Evolutionary conservation across 352 stramenopile genomes (phyloP).

Genomic region (Globisporangium okanoganense): DNA sequence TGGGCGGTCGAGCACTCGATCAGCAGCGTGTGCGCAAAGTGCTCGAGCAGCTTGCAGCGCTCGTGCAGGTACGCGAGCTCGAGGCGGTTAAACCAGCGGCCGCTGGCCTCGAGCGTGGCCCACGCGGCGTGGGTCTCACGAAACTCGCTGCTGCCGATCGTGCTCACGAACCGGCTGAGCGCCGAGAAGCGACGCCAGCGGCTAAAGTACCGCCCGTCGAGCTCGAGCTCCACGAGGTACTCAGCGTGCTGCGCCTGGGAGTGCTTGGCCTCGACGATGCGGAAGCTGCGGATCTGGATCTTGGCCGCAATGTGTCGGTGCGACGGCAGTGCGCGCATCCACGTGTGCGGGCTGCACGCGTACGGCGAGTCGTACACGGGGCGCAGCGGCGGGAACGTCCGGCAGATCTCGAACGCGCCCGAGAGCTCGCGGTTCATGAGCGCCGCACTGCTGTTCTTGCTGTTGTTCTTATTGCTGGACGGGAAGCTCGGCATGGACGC

Average conservation of each 20-base stretch:
- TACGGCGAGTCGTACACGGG: conserved; percentile 61
- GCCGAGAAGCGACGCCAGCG: conserved; percentile 75
- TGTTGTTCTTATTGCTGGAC: too few relatives aligned
- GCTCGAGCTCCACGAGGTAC: conserved; percentile 75
- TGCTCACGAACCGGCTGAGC: conserved; percentile 58
- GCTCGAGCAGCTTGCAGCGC: conserved; percentile 71
- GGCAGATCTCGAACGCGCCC: conserved; percentile 66
- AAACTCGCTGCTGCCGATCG: conserved; percentile 53
- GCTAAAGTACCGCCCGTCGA: conserved; percentile 71
- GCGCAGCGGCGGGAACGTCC: conserved; percentile 57
- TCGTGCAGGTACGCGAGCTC: conserved; percentile 80
- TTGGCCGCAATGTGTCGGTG: conserved; percentile 73
- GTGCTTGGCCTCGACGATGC: conserved; percentile 55
- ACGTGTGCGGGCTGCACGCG: conserved; percentile 52
- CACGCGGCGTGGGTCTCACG: conserved; percentile 50
- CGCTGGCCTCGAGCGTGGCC: conserved; percentile 47
- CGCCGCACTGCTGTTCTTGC: too few relatives aligned
- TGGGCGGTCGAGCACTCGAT: conserved; percentile 72
- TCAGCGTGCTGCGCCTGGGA: conserved; percentile 65
- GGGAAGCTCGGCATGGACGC: conserved; percentile 24
- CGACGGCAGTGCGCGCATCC: conserved; percentile 61
- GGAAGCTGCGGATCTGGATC: conserved; percentile 80
- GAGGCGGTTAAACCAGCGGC: conserved; percentile 81
- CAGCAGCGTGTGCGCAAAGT: conserved; percentile 71
- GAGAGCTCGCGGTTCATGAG: conserved; percentile 62